Base-by-base conservation (phyloP, 139 green algal species). In the Coelastrella sp. region DNA sequence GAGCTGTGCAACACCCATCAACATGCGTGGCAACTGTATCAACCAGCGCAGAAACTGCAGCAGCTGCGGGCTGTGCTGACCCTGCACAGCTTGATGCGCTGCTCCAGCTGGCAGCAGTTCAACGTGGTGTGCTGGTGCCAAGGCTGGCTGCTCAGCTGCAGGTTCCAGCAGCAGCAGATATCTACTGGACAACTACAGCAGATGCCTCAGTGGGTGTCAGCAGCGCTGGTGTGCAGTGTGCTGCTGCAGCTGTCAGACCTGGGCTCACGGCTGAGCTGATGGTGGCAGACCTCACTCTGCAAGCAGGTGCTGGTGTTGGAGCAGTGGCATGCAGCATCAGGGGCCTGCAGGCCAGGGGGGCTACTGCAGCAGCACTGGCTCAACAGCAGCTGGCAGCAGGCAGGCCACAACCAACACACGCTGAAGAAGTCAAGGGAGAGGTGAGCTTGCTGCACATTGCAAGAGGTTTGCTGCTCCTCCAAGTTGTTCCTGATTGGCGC, bases 91-190 rank as follows among this genome's bases (percentile, higher is more conserved):
- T 94, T 17, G 92, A 94, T 79, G 88, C 68, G 6, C 22, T 80
- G 15, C 66, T 94, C 63, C 92, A 94, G 89, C 90, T 94, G 4
- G 88, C 87, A 22, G 90, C 90, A 0, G 66, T 92, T 7, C 20
- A 59, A 7, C 59, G 87, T 17, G 87, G 87, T 49, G 19, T 20
- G 7, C 27, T 87, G 63, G 17, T 11, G 20, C 78, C 87, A 11
- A 9, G 72, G 35, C 78, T 87, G 4, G 12, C 66, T 7, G 5
- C 17, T 12, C 58, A 80, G 49, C 87, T 91, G 19, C 87, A 91
- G 20, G 87, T 91, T 27, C 87, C 87, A 22, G 78, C 78, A 74
- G 87, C 76, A 70, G 87, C 87, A 60, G 87, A 91, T 24, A 11
- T 79, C 8, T 91, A 87, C 27, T 3, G 87, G 6, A 35, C 59